Evolutionary conservation across 2,329 filamentous ascomycete genomes (phyloP).

Genomic region (Fusarium mexicanum): DNA sequence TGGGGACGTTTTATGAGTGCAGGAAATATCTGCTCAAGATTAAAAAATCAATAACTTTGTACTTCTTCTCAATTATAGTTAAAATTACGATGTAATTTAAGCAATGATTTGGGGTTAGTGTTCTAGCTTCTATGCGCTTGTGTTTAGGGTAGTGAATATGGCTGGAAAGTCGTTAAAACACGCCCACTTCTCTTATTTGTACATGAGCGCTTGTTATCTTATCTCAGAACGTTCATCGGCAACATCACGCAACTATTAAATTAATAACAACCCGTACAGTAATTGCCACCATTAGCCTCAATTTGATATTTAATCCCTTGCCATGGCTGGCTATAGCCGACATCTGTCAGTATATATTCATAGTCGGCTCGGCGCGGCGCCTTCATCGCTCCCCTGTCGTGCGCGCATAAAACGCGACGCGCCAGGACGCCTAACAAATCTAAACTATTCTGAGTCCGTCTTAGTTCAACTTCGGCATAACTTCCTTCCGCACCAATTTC

Average conservation of each 20-base stretch:
- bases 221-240: background rate
- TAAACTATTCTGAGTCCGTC: background rate
- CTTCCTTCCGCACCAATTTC: background rate
- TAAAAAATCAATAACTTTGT: accelerated
- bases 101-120: background rate
- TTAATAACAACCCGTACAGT: accelerated
- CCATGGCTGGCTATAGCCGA: accelerated
- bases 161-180: background rate
- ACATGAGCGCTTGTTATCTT: no score
- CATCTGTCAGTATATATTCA: no score
- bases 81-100: accelerated
- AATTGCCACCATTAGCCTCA: no score
- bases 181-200: no score
- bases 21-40: no score
- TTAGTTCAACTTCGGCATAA: background rate
- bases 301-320: background rate
- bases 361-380: accelerated
- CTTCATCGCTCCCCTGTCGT: background rate
- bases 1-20: accelerated
- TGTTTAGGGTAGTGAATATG: background rate
- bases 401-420: background rate
- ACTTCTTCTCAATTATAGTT: background rate
- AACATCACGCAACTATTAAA: no score
- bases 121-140: background rate
- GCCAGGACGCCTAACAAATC: accelerated